Evolutionary conservation across 192 early-diverging fungal species (phyloP).

Genomic region (Paraglomus occultum): DNA sequence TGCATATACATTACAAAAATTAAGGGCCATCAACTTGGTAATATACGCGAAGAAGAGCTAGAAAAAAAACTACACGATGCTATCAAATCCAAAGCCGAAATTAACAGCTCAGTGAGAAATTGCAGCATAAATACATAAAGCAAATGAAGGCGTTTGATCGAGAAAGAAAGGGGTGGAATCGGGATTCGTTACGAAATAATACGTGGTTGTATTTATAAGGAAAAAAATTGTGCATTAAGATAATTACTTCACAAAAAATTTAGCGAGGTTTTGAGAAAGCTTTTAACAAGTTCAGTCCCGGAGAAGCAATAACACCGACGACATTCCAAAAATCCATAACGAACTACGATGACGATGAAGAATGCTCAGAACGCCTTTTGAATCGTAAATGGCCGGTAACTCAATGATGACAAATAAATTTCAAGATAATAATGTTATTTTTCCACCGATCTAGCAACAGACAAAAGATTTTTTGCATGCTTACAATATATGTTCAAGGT

Average conservation of each 20-base stretch:
- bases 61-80: not conserved
- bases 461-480: too few species aligned
- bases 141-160: not conserved
- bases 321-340: too few species aligned
- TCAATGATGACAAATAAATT: slow-evolving; percentile 27
- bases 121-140: slow-evolving; percentile 4
- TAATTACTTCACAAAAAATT: too few species aligned
- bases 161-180: slow-evolving; percentile 7
- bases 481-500: too few species aligned
- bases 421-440: slow-evolving; percentile 16
- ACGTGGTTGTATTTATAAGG: too few species aligned
- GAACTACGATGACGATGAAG: slow-evolving; percentile 69
- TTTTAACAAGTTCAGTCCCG: too few species aligned
- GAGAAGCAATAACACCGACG: too few species aligned
- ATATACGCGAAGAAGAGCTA: not conserved
- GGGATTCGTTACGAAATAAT: not conserved
- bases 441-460: not conserved
- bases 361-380: slow-evolving; percentile 68
- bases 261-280: too few species aligned
- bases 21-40: not conserved
- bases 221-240: too few species aligned
- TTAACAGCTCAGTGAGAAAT: slow-evolving; percentile 4
- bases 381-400: slow-evolving; percentile 79
- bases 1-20: not conserved
- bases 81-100: not conserved